phyloP scores from a whole-genome alignment of 768 basidiomycete species.

The Auricularia heimuer region DNA sequence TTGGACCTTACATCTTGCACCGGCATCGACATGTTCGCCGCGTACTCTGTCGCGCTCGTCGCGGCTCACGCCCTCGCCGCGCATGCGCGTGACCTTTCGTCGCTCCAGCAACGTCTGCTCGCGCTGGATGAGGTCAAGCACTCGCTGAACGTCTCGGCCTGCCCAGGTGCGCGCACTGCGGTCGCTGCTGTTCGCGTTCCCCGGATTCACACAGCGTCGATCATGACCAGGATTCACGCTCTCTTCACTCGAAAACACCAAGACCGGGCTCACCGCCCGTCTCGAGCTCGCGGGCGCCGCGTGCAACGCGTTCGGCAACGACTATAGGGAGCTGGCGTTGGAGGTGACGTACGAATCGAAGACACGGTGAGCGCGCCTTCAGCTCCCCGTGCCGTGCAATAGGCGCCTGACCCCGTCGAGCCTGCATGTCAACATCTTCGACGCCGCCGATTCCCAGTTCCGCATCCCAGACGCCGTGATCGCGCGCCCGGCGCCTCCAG shows the following conservation, averaged over 20 bases:
- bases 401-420: constrained; percentile 22
- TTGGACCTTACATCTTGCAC: too few relatives aligned
- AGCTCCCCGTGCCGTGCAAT: background rate
- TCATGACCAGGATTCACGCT: constrained; percentile 43
- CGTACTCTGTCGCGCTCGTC: background rate
- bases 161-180: constrained; percentile 19
- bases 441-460: constrained; percentile 52
- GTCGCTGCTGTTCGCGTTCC: background rate
- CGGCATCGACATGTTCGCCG: too few relatives aligned
- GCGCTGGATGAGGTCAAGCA: constrained; percentile 4
- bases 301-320: constrained; percentile 58
- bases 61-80: background rate
- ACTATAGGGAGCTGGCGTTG: constrained; percentile 49
- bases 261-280: constrained; percentile 43
- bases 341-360: constrained; percentile 56
- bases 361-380: constrained; percentile 28
- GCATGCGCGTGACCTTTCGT: background rate
- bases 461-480: constrained; percentile 46
- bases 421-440: constrained; percentile 59
- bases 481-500: constrained; percentile 28
- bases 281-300: constrained; percentile 43
- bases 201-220: background rate
- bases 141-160: constrained; percentile 22
- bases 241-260: constrained; percentile 30
- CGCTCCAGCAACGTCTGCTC: background rate